A percentile compares a stretch with the other conserved stretches of the same genome.
These are phyloP conservation scores for Amanita phalloides DNA, from an alignment of 768 basidiomycete species.

Conservation along the genomic window DNA sequence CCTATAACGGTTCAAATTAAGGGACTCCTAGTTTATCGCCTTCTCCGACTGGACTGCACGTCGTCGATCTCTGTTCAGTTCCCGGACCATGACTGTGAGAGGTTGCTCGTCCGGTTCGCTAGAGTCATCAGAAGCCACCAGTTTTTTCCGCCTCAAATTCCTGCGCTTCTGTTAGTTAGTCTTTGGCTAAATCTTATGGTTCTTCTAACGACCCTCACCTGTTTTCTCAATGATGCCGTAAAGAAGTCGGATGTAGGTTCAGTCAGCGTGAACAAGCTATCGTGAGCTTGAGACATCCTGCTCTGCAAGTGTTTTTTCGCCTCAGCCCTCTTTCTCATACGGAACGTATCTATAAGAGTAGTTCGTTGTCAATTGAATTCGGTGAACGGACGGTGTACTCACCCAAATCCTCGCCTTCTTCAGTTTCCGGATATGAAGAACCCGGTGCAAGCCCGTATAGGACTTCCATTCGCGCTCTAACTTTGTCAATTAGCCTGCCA, in stretches of 20 bases:
- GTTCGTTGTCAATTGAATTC: background rate
- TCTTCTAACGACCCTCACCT: background rate
- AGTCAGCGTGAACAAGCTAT: slow-evolving; percentile 1
- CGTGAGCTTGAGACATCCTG: background rate
- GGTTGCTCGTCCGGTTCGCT: background rate
- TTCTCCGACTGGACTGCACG: background rate
- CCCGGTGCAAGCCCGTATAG: slow-evolving; percentile 10
- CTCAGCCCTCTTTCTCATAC: background rate
- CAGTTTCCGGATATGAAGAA: background rate
- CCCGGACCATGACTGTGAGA: background rate
- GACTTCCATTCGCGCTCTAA: slow-evolving; percentile 17
- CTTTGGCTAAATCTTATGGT: background rate
- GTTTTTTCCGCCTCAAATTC: background rate
- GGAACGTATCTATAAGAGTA: background rate
- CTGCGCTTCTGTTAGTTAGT: background rate
- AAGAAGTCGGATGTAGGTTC: background rate
- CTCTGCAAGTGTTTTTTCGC: background rate
- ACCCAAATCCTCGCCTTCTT: slow-evolving; percentile 1
- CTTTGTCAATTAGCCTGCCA: slow-evolving; percentile 18
- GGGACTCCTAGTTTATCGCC: background rate
- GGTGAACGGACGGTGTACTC: background rate
- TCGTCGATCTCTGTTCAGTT: background rate
- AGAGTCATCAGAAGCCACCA: background rate
- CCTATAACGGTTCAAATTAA: background rate
- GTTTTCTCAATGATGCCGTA: background rate